Evolutionary conservation across 164 flowering plant species (phyloP), one percentile per base, ranked within the genome.

Genomic region (Tetracentron sinense): DNA sequence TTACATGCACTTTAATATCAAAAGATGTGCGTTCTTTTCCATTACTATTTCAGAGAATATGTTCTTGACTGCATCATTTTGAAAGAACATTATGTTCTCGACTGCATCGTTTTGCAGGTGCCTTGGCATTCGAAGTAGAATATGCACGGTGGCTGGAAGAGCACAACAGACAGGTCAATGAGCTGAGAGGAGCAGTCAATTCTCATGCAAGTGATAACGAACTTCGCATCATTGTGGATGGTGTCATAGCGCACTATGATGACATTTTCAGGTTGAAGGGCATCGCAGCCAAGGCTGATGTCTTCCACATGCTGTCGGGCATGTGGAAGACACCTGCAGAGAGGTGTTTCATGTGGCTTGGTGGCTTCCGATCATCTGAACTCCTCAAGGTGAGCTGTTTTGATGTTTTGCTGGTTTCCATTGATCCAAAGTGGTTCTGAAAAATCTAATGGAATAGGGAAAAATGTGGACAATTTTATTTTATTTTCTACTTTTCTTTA

Each of bases 271-370:
- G 90, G 78, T 70, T 87, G 61, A 91, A 91, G 73, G 83, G 83
- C 6, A 62, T 46, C 56, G 95, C 97, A 47, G 95, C 95, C 8
- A 90, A 90, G 65, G 85, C 89, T 64, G 97, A 90, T 73, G 95
- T 88, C 51, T 90, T 90, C 74, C 95, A 90, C 75, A 79, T 90
- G 52, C 70, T 90, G 64, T 88, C 89, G 0, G 97, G 97, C 55
- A 90, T 86, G 92, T 90, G 97, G 97, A 86, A 86, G 77, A 85
- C 97, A 35, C 96, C 97, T 8, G 97, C 97, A 49, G 97, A 91
- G 65, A 77, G 97, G 68, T 91, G 96, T 72, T 91, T 91, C 61
- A 35, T 89, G 83, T 91, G 97, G 97, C 82, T 91, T 66, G 97
- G 96, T 64, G 97, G 96, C 50, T 91, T 91, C 60, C 96, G 97